Evolutionary conservation across 78 protist genomes (phyloP).

Genomic region (Dictyostelium firmibasis): DNA sequence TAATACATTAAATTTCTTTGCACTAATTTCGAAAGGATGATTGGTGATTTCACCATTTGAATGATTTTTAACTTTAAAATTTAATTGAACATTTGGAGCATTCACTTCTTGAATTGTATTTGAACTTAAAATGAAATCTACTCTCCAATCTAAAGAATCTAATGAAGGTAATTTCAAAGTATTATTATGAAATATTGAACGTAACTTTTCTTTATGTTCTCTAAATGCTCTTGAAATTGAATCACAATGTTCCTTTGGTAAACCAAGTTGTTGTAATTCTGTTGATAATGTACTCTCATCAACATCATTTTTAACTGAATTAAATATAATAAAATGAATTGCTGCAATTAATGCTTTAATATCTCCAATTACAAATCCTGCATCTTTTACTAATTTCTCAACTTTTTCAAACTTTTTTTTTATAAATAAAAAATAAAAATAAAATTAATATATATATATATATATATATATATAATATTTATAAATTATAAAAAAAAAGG

Average conservation of each 20-base stretch:
- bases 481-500: too few species aligned
- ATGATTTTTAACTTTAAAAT: slow-evolving; percentile 49
- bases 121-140: slow-evolving; percentile 72
- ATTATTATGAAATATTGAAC: slow-evolving; percentile 20
- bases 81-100: slow-evolving; percentile 57
- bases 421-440: not conserved
- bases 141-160: slow-evolving; percentile 70
- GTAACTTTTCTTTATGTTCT: slow-evolving; percentile 23
- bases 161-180: slow-evolving; percentile 45
- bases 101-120: slow-evolving; percentile 63
- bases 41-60: slow-evolving; percentile 32
- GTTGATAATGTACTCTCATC: slow-evolving; percentile 72
- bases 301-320: slow-evolving; percentile 85
- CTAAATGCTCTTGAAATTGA: slow-evolving; percentile 75
- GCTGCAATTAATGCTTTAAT: slow-evolving; percentile 88
- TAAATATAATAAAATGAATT: slow-evolving; percentile 82
- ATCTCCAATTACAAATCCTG: slow-evolving; percentile 60
- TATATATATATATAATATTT: too few species aligned
- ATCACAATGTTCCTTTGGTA: slow-evolving; percentile 85
- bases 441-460: not conserved
- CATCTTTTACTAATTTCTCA: slow-evolving; percentile 68
- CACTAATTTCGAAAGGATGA: slow-evolving; percentile 78
- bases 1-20: slow-evolving; percentile 81
- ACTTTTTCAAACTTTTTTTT: slow-evolving; percentile 54
- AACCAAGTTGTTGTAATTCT: slow-evolving; percentile 91